Evolutionary conservation across 1,284 basidiomycete genomes (phyloP).

Genomic region (Chalciporus sp.): DNA sequence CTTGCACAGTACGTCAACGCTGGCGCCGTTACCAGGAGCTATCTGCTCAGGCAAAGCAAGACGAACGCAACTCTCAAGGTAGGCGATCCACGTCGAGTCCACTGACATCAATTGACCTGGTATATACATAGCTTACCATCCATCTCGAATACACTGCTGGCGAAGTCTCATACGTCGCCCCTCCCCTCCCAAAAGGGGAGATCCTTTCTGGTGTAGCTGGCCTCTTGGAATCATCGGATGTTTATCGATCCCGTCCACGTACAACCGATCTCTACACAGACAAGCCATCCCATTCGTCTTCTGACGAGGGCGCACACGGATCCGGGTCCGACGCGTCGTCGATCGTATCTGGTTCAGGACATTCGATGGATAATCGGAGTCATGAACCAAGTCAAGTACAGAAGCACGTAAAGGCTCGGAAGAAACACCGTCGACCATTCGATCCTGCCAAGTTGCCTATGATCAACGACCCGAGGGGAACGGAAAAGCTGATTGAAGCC

Average conservation of each 20-base stretch:
- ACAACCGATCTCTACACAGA: conserved; percentile 50
- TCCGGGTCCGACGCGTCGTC: conserved; percentile 28
- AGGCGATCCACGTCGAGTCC: background rate
- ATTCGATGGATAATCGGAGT: conserved; percentile 2
- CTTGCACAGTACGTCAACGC: conserved; percentile 74
- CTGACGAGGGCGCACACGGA: conserved; percentile 35
- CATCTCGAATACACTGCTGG: conserved; percentile 62
- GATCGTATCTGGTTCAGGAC: conserved; percentile 17
- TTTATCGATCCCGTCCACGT: conserved; percentile 53
- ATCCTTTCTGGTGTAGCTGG: conserved; percentile 67
- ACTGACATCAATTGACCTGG: background rate
- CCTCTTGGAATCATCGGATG: conserved; percentile 56
- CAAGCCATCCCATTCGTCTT: conserved; percentile 33
- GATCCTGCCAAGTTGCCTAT: conserved; percentile 51
- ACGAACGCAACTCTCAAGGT: conserved; percentile 80
- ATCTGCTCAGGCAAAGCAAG: conserved; percentile 74
- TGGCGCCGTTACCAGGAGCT: conserved; percentile 66
- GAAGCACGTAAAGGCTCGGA: conserved; percentile 4
- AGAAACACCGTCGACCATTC: conserved; percentile 36
- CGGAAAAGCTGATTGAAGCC: conserved; percentile 73
- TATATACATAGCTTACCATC: conserved; percentile 53
- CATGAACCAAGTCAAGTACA: background rate
- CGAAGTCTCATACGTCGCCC: conserved; percentile 60
- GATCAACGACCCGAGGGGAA: conserved; percentile 59
- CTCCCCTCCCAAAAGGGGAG: conserved; percentile 69